Evolutionary conservation across 2,329 filamentous ascomycete species (phyloP).

Genomic region (Fusarium mundagurra): DNA sequence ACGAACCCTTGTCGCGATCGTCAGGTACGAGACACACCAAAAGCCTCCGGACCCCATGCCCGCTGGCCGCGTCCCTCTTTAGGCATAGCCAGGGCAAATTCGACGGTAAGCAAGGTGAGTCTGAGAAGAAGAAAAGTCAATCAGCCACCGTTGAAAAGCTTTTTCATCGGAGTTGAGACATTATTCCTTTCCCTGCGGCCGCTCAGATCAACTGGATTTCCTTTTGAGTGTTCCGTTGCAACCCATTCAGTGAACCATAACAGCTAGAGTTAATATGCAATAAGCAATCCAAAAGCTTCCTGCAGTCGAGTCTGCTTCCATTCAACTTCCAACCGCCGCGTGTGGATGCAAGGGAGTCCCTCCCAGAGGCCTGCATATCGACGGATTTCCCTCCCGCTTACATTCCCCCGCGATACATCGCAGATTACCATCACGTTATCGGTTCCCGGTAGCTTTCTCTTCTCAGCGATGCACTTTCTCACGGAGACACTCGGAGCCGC

Average conservation of each 20-base stretch:
- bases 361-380: constrained; percentile 15
- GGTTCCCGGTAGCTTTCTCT: neutral
- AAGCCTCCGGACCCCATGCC: constrained; percentile 10
- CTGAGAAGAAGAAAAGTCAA: constrained; percentile 5
- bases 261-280: constrained; percentile 3
- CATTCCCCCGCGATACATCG: constrained; percentile 28
- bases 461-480: neutral
- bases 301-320: constrained; percentile 8
- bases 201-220: neutral
- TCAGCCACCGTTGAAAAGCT: constrained; percentile 1
- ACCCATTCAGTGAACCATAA: constrained; percentile 15
- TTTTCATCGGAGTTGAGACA: constrained; percentile 9
- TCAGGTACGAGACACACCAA: constrained; percentile 43
- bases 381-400: constrained; percentile 15
- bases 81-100: constrained; percentile 15
- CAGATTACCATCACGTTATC: constrained; percentile 19
- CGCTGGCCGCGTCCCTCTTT: constrained; percentile 18
- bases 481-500: constrained; percentile 40
- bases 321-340: neutral
- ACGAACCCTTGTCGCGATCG: constrained; percentile 39
- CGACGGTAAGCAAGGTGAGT: neutral
- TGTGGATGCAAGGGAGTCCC: constrained; percentile 7
- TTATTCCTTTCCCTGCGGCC: neutral
- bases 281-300: neutral
- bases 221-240: neutral